Percentiles rank a stretch among this genome's conserved stretches.
These are phyloP conservation scores for Penicillium sp. DNA, from an alignment of 2,329 filamentous ascomycete species.

Conservation along the genomic window DNA sequence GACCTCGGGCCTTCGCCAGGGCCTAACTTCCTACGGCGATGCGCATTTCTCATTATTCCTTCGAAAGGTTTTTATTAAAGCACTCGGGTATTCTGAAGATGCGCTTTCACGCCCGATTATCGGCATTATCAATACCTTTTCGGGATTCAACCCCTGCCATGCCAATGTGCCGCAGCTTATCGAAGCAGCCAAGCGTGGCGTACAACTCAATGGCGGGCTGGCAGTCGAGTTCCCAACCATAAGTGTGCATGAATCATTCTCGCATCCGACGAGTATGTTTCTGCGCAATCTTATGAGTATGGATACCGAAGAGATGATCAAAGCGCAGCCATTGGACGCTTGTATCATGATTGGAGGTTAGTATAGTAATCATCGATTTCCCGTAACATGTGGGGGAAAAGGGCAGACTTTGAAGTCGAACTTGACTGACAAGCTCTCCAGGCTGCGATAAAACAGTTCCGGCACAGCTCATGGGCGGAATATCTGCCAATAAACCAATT, in stretches of 20 bases:
- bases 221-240: constrained; percentile 77
- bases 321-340: constrained; percentile 71
- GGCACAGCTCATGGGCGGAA: constrained; percentile 75
- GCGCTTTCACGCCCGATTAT: constrained; percentile 71
- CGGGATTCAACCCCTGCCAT: constrained; percentile 75
- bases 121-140: constrained; percentile 76
- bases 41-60: constrained; percentile 76
- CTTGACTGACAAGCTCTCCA: constrained; percentile 31
- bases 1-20: constrained; percentile 63
- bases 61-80: constrained; percentile 77
- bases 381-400: too few relatives aligned
- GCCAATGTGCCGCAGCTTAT: constrained; percentile 73
- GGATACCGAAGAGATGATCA: constrained; percentile 80
- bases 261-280: constrained; percentile 75
- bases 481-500: constrained; percentile 74
- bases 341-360: constrained; percentile 69
- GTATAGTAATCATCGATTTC: too few relatives aligned
- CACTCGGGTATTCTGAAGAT: constrained; percentile 73
- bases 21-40: constrained; percentile 72
- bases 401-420: background rate
- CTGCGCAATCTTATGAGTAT: constrained; percentile 76
- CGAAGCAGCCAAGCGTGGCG: constrained; percentile 70
- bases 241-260: constrained; percentile 71
- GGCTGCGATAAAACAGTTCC: constrained; percentile 77
- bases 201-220: constrained; percentile 68